Evolutionary conservation across 1,284 basidiomycete species (phyloP).

Genomic region (Ustilago crameri): DNA sequence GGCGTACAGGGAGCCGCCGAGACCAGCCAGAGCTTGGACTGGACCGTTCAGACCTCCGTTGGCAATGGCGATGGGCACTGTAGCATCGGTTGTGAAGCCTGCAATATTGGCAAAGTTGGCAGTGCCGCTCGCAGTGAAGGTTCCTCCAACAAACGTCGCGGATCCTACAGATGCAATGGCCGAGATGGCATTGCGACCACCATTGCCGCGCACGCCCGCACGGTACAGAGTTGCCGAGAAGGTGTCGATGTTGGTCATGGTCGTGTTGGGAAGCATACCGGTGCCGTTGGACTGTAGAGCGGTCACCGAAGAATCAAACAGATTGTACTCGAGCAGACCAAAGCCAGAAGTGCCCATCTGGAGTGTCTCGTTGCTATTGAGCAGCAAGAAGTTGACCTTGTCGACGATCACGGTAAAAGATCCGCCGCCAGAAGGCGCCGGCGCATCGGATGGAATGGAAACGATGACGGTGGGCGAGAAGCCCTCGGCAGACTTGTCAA

Average conservation of each 20-base stretch:
- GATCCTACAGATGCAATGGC: slow-evolving; percentile 72
- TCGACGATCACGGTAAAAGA: slow-evolving; percentile 79
- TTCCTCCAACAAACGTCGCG: slow-evolving; percentile 80
- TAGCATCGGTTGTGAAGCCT: slow-evolving; percentile 75
- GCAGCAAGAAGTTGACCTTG: slow-evolving; percentile 66
- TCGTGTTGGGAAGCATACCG: slow-evolving; percentile 63
- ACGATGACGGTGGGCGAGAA: slow-evolving; percentile 56
- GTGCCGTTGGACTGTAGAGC: slow-evolving; percentile 43
- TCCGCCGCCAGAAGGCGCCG: slow-evolving; percentile 76
- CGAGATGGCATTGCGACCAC: slow-evolving; percentile 67
- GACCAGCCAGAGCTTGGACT: slow-evolving; percentile 54
- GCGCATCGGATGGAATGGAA: slow-evolving; percentile 54
- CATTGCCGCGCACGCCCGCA: slow-evolving; percentile 61
- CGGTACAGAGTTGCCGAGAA: slow-evolving; percentile 74
- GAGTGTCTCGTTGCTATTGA: slow-evolving; percentile 54
- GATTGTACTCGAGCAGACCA: slow-evolving; percentile 60
- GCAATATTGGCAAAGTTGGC: slow-evolving; percentile 79
- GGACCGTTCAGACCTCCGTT: slow-evolving; percentile 67
- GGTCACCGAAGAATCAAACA: slow-evolving; percentile 43
- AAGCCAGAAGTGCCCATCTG: slow-evolving; percentile 47
- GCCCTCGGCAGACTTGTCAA: slow-evolving; percentile 71
- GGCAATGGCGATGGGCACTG: slow-evolving; percentile 69
- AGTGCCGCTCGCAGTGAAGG: slow-evolving; percentile 74
- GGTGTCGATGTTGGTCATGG: slow-evolving; percentile 78
- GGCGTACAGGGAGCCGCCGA: slow-evolving; percentile 75